Evolutionary conservation across 345 rosid species (phyloP), one percentile per base, ranked within the genome.

Genomic region (Rhodamnia argentea): DNA sequence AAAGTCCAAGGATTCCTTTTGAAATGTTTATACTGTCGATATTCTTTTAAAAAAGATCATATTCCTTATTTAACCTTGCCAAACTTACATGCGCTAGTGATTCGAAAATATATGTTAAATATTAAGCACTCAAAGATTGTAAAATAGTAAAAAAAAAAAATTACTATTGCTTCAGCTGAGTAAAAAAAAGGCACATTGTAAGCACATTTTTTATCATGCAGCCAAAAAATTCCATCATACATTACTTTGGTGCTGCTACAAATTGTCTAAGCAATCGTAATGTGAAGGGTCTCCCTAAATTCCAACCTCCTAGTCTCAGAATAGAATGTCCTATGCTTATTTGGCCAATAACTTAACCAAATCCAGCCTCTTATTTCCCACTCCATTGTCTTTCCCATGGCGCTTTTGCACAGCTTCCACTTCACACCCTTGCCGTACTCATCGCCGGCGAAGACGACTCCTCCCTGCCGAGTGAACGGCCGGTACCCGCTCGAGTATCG

Each of bases 271-370:
- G 91, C 90, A 83, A 95, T 88, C 44, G 91, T 87, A 50, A 97
- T 92, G 74, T 90, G 86, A 82, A 95, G 89, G 47, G 85, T 90
- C 88, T 97, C 99, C 86, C 88, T 91, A 59, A 97, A 95, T 84
- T 97, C 96, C 74, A 94, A 60, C 89, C 91, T 95, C 90, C 96
- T 88, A 53, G 99, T 96, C 85, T 96, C 99, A 81, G 85, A 92
- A 59, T 95, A 92, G 75, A 91, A 92, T 15, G 98, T 92, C 86
- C 90, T 93, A 58, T 93, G 90, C 88, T 93, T 96, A 53, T 96
- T 95, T 60, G 98, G 99, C 99, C 97, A 95, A 90, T 96, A 96
- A 44, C 98, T 96, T 85, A 95, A 78, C 95, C 97, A 95, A 91
- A 96, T 96, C 89, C 96, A 90, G 40, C 99, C 97, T 87, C 89